Evolutionary conservation across 495 filamentous ascomycete genomes (phyloP).

Genomic region (Neurospora sp.): DNA sequence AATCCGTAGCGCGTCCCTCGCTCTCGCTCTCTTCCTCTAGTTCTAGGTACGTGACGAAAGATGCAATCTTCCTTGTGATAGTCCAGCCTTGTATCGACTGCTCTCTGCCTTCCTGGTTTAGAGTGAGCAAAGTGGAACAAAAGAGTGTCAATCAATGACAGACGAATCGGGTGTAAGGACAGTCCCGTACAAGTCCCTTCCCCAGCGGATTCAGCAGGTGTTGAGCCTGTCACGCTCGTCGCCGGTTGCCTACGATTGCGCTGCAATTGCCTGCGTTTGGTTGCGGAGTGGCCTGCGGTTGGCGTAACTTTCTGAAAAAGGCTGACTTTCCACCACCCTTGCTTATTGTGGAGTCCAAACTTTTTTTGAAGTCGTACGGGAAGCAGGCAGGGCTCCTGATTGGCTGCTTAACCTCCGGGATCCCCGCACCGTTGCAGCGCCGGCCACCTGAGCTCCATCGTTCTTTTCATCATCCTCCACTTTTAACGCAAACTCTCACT

Average conservation of each 20-base stretch:
- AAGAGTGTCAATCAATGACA: neutral
- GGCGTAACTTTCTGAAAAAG: neutral
- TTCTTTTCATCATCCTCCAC: neutral
- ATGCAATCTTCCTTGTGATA: neutral
- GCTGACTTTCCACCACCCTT: neutral
- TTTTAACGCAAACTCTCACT: neutral
- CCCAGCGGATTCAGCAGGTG: neutral
- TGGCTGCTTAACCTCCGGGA: neutral
- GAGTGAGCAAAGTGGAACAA: neutral
- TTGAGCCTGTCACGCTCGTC: neutral
- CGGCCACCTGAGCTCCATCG: neutral
- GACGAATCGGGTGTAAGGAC: neutral
- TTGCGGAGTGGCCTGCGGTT: neutral
- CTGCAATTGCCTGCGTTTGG: neutral
- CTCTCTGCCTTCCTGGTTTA: neutral
- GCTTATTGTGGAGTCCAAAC: conserved; percentile 2
- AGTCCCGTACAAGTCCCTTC: neutral
- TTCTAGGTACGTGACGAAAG: neutral
- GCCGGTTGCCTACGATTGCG: neutral
- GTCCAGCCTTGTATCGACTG: neutral
- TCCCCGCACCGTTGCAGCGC: neutral
- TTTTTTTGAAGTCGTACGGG: conserved; percentile 2
- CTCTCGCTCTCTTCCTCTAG: neutral
- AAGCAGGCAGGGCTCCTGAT: neutral
- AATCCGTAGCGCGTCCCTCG: neutral